Evolutionary conservation across 2,329 filamentous ascomycete genomes (phyloP).

Genomic region (Neonectria punicea): DNA sequence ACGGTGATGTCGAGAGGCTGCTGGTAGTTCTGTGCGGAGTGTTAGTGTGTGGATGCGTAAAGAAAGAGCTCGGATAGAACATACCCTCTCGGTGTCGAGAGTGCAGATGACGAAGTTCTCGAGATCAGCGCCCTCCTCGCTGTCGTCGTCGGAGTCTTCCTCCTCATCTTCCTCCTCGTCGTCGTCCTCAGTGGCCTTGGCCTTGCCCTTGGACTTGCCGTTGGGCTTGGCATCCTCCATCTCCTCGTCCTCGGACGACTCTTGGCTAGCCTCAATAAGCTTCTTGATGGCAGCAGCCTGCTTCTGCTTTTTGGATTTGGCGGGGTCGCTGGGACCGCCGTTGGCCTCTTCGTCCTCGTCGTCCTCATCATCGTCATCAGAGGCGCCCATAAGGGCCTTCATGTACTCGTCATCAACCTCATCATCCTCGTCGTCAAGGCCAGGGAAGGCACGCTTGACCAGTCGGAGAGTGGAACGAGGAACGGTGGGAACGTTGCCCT

Average conservation of each 20-base stretch:
- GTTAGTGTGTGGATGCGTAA: constrained; percentile 39
- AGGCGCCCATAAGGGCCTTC: constrained; percentile 61
- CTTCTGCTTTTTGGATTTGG: constrained; percentile 88
- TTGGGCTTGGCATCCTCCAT: constrained; percentile 77
- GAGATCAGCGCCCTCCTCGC: constrained; percentile 72
- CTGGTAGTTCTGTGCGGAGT: constrained; percentile 79
- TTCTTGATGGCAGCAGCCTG: constrained; percentile 81
- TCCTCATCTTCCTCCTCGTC: constrained; percentile 68
- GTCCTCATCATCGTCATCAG: constrained; percentile 62
- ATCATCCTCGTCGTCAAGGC: constrained; percentile 69
- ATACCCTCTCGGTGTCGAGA: constrained; percentile 89
- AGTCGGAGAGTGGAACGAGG: constrained; percentile 91
- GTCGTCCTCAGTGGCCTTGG: constrained; percentile 70
- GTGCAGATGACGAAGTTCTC: constrained; percentile 97
- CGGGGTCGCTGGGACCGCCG: constrained; percentile 89
- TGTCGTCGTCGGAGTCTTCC: constrained; percentile 72
- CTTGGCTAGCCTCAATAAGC: constrained; percentile 75
- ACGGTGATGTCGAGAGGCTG: constrained; percentile 95
- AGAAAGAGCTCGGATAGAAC: constrained; percentile 35
- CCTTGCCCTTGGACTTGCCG: constrained; percentile 71
- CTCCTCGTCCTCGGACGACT: constrained; percentile 72
- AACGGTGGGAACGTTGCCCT: constrained; percentile 68
- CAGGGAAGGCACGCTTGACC: constrained; percentile 75
- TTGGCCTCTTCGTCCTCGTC: constrained; percentile 75
- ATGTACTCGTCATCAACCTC: constrained; percentile 76